Evolutionary conservation across 371 early-diverging fungal species (phyloP).

Genomic region (Syncephalis fuscata): DNA sequence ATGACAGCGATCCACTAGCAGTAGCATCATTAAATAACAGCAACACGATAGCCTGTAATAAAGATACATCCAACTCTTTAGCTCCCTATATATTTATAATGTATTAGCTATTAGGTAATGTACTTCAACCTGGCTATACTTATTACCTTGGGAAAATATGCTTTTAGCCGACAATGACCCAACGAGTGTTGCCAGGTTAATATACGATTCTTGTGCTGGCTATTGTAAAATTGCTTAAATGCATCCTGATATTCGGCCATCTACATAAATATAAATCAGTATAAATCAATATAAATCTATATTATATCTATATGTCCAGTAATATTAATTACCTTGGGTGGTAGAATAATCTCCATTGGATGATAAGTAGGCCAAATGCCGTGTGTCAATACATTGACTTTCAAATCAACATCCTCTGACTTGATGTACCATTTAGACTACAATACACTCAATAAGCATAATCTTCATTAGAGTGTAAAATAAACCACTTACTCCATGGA

Average conservation of each 20-base stretch:
- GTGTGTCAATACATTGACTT: slow-evolving; percentile 67
- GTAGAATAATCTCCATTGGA: slow-evolving; percentile 38
- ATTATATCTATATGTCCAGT: no score
- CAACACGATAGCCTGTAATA: slow-evolving; percentile 56
- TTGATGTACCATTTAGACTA: not conserved
- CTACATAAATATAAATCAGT: no score
- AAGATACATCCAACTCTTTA: slow-evolving; percentile 55
- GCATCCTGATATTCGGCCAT: slow-evolving; percentile 39
- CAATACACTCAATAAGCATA: no score
- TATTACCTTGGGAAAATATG: slow-evolving; percentile 30
- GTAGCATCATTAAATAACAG: slow-evolving; percentile 51
- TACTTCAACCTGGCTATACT: slow-evolving; percentile 8
- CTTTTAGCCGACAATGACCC: slow-evolving; percentile 53
- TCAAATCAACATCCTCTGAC: slow-evolving; percentile 18
- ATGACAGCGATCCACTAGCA: slow-evolving; percentile 21
- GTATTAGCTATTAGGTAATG: no score
- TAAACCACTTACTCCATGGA: slow-evolving; percentile 12
- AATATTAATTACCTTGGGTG: slow-evolving; percentile 49
- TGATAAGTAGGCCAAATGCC: slow-evolving; percentile 85
- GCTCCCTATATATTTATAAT: slow-evolving; percentile 18
- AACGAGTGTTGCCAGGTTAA: slow-evolving; percentile 74
- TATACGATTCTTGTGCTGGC: slow-evolving; percentile 56
- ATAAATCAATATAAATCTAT: no score
- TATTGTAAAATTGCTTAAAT: slow-evolving; percentile 57
- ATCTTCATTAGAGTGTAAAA: no score